Evolutionary conservation across 2,329 filamentous ascomycete genomes (phyloP), one percentile per base, ranked within the genome.

Genomic region (Plenodomus lindquistii): DNA sequence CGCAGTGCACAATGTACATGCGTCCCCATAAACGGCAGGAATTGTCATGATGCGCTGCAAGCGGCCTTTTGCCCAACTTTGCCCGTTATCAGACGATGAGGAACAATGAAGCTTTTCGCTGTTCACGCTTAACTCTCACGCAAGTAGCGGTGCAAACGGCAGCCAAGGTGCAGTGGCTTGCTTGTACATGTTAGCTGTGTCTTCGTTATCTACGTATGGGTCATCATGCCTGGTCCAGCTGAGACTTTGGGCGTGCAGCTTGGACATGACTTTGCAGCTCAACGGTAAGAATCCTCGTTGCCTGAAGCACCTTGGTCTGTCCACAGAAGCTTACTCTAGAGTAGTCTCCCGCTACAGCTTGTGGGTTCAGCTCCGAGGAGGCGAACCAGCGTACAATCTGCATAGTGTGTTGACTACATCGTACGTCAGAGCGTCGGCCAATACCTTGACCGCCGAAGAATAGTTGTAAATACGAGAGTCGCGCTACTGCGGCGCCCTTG

Each of bases 21-120:
- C 15, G 27, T 31, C 46, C 49, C 49, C 46, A 34, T 45, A 40
- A 44, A 53, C 40, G 20, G 34, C 42, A 15, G 20, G 20, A 19
- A 36, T 37, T 40, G 37, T 40, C 21, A 40, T 34, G 39, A 17
- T 27, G 11, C 15, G 27, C 11, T 31, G 27, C 27, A 31, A 31
- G 11, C 27, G 27, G 27, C 27, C 27, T 31, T 13, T 4, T 11
- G 4, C 13, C 16, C n/a, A 35, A 38, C 24, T 34, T 38, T 17
- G 42, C 34, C 40, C 39, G 49, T 41, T 62, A 61, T 60, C 60
- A 64, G 62, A 67, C 63, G 60, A 59, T 66, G 60, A 64, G 50
- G 47, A 40, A 22, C 37, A 46, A 41, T 22, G 27, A 37, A 37
- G 9, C 8, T 37, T 20, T 18, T 37, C 38, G 39, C 42, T 47